Conservation (phyloP, 345 rosid species). For the Rhizophora mangle region DNA sequence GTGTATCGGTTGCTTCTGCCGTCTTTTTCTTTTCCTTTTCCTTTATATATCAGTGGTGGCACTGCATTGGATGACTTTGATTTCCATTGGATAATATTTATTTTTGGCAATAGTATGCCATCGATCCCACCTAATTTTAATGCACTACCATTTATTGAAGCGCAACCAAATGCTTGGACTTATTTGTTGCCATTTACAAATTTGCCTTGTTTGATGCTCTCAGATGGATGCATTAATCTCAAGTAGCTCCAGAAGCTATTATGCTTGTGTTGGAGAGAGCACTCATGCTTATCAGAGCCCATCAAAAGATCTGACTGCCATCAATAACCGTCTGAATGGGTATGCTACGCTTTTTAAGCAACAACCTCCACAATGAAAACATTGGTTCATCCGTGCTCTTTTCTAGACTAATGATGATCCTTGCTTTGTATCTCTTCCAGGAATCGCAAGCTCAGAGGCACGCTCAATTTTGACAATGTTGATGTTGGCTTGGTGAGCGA, state of each 20-base stretch:
- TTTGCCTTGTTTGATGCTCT: conserved; percentile 7
- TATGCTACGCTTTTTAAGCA: conserved; percentile 19
- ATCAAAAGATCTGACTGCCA: conserved; percentile 86
- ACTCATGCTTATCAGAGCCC: conserved; percentile 98
- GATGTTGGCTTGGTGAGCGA: conserved; percentile 95
- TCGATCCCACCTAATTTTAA: too few species aligned
- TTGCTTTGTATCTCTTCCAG: conserved; percentile 33
- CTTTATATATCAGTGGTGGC: too few species aligned
- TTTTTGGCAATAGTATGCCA: too few species aligned
- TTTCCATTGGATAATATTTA: too few species aligned
- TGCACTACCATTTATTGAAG: too few species aligned
- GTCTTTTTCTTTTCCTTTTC: too few species aligned
- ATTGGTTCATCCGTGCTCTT: background rate
- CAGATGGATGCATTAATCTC: conserved; percentile 95
- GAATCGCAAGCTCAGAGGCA: conserved; percentile 56
- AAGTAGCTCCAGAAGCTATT: conserved; percentile 81
- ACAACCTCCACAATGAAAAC: background rate
- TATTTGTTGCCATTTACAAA: too few species aligned
- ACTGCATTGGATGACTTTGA: too few species aligned
- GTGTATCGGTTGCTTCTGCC: too few species aligned
- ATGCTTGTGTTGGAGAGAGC: conserved; percentile 98
- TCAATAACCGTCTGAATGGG: conserved; percentile 85
- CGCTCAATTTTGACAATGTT: conserved; percentile 66
- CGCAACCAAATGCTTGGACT: too few species aligned
- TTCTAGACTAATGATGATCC: background rate